phyloP scores from a whole-genome alignment of 78 protist genomes.

The Creolimax fragrantissima region DNA sequence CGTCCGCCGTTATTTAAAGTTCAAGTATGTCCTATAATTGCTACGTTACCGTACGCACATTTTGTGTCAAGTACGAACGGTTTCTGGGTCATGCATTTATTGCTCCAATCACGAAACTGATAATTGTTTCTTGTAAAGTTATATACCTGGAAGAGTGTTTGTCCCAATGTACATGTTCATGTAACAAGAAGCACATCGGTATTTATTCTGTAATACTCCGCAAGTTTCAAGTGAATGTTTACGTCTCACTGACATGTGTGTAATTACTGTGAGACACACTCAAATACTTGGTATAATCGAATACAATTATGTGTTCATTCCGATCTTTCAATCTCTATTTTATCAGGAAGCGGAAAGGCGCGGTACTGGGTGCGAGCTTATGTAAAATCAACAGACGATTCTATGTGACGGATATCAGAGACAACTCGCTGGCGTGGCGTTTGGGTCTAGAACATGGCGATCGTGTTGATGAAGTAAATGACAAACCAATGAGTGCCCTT shows the following conservation, averaged over 20 bases:
- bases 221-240: too few species aligned
- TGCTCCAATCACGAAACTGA: too few species aligned
- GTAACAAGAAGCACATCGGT: too few species aligned
- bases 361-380: neutral
- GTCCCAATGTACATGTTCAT: too few species aligned
- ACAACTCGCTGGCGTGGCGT: neutral
- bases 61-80: neutral
- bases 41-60: neutral
- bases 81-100: neutral
- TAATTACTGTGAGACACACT: too few species aligned
- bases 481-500: neutral
- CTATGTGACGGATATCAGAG: neutral
- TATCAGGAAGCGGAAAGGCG: neutral
- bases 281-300: too few species aligned
- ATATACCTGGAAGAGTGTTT: too few species aligned
- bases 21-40: neutral
- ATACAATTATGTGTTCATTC: too few species aligned
- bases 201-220: too few species aligned
- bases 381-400: neutral
- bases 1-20: neutral
- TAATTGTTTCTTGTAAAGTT: too few species aligned
- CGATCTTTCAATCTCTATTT: too few species aligned
- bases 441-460: neutral
- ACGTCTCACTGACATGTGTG: too few species aligned
- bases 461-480: neutral